Evolutionary conservation across 768 basidiomycete genomes (phyloP).

Genomic region (Amylocystis lapponica): DNA sequence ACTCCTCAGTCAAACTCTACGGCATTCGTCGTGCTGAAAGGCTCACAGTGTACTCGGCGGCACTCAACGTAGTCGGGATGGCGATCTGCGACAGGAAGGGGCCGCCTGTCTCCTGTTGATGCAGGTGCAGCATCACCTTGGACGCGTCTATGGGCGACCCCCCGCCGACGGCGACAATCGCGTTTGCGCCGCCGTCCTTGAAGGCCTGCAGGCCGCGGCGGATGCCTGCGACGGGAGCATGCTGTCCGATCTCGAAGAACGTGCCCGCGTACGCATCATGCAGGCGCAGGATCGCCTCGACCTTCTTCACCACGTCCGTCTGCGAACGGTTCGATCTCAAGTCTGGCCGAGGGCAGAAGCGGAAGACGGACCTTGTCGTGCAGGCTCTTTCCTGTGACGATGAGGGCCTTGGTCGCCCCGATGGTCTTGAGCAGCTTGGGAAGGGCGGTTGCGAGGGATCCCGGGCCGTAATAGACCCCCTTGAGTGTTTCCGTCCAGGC

Average conservation of each 20-base stretch:
- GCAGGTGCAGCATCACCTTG: conserved; percentile 63
- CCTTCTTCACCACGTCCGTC: conserved; percentile 56
- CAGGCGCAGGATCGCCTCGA: conserved; percentile 52
- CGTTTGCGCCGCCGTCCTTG: conserved; percentile 53
- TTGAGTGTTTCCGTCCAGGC: conserved; percentile 64
- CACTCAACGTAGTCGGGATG: conserved; percentile 77
- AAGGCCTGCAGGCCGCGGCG: conserved; percentile 48
- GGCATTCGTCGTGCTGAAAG: background rate
- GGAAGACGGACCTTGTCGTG: conserved; percentile 46
- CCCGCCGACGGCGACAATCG: conserved; percentile 71
- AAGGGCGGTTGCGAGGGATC: conserved; percentile 54
- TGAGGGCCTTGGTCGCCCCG: conserved; percentile 55
- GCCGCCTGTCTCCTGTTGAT: conserved; percentile 51
- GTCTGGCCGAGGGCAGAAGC: background rate
- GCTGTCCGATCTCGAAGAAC: conserved; percentile 70
- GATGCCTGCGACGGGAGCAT: conserved; percentile 65
- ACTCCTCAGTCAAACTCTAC: background rate
- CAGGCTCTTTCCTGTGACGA: conserved; percentile 70
- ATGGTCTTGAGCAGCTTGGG: conserved; percentile 53
- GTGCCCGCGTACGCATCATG: conserved; percentile 58
- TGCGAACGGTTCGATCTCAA: conserved; percentile 17
- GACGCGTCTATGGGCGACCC: conserved; percentile 78
- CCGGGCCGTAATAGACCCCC: conserved; percentile 68
- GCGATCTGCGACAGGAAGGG: conserved; percentile 61
- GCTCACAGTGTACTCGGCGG: conserved; percentile 66